Base-by-base conservation (phyloP, 2,329 filamentous ascomycete species). In the Hyphodiscus sp. region DNA sequence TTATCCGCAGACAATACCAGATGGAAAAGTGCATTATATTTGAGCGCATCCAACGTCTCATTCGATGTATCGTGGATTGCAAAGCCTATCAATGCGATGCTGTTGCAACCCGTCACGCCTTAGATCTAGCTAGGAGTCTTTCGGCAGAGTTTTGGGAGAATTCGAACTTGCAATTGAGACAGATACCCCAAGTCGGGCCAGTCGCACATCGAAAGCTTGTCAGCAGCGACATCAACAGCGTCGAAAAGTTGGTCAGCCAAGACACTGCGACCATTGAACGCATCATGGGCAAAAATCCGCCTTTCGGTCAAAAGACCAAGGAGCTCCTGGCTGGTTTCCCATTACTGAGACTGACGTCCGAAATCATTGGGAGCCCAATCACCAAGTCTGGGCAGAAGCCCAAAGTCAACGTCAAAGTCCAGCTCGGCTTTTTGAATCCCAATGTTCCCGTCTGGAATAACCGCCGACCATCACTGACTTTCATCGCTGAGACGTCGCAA, bases 91-190 rank as follows among this genome's bases (percentile, higher is more conserved):
- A 78, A 49, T 58, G 60, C 26, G 90, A 97, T 66, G 85, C 88
- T 0, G 69, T 82, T 4, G 79, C 86, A 1, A 77, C 83, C 1
- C 79, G 79, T 26, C 83, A 84, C 56, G 86, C 86, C 6, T 76
- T 97, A 1, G 87, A 92, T 64, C 77, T 97, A 6, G 79, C 86
- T 47, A 79, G 92, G 53, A 90, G 89, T 59, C 72, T 97, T 49
- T 79, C 82, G 20, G 87, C 91, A 1, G 81, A 79, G 1, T 75
- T 77, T 1, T 69, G 91, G 94, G 94, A 99, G 64, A 83, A 87
- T 33, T 87, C 84, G 1, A 81, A 88, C 0, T 76, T 86, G 20
- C 88, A 96, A 61, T 79, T 99, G 64, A 86, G 87, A 56, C 92
- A 97, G 67, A 78, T 99, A 1, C 82, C 88, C 0, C 80, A 83